Evolutionary conservation across 148 eudicot genomes (phyloP).

Genomic region (Chenopodium berlandieri): DNA sequence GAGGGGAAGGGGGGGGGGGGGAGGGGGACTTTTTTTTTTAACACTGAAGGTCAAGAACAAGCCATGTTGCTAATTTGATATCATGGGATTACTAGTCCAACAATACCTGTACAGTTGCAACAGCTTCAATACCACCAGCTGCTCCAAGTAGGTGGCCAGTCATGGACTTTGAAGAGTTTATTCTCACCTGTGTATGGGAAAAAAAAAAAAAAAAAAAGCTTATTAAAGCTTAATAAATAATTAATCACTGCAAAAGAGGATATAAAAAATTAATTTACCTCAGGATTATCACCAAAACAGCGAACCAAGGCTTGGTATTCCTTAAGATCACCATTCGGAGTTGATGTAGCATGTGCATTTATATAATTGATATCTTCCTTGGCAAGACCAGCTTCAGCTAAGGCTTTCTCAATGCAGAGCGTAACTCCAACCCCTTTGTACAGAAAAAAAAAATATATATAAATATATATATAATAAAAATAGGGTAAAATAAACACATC

Average conservation of each 20-base stretch:
- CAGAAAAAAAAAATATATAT: background rate
- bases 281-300: constrained; percentile 83
- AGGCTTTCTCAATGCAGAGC: constrained; percentile 87
- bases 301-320: constrained; percentile 83
- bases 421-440: constrained; percentile 64
- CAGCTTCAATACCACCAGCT: constrained; percentile 96
- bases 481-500: background rate
- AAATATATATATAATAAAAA: background rate
- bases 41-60: background rate
- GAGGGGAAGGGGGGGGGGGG: no score
- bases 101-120: constrained; percentile 86
- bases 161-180: constrained; percentile 95
- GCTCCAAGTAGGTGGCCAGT: constrained; percentile 96
- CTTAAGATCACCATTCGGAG: constrained; percentile 85
- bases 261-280: constrained; percentile 41
- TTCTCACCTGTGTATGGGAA: constrained; percentile 50
- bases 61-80: background rate
- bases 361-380: constrained; percentile 94
- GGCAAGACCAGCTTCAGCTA: constrained; percentile 70
- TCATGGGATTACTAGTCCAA: background rate
- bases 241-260: constrained; percentile 2
- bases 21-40: background rate
- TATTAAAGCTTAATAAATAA: background rate
- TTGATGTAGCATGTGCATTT: constrained; percentile 97
- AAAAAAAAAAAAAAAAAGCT: background rate